phyloP scores from a whole-genome alignment of 1,284 basidiomycete species.

The Leccinum solheimii region DNA sequence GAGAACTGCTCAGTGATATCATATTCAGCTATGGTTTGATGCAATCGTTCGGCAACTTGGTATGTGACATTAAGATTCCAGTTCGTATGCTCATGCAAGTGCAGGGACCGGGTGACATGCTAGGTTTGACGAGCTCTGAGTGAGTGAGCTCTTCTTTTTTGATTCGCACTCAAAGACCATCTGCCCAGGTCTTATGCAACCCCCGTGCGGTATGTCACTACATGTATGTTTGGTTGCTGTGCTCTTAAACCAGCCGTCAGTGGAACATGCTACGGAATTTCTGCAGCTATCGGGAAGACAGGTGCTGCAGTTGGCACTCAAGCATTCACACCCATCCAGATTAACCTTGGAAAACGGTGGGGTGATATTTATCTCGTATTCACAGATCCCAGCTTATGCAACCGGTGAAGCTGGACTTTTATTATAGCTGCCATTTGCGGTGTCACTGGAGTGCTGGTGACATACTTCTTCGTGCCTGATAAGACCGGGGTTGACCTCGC shows the following conservation, averaged over 20 bases:
- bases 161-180: conserved; percentile 3
- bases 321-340: conserved; percentile 75
- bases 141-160: conserved; percentile 36
- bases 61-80: conserved; percentile 24
- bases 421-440: conserved; percentile 73
- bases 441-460: conserved; percentile 59
- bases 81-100: conserved; percentile 9
- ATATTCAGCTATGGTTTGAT: conserved; percentile 61
- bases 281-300: conserved; percentile 72
- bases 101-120: conserved; percentile 73
- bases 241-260: conserved; percentile 29
- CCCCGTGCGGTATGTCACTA: conserved; percentile 50
- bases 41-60: conserved; percentile 69
- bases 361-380: background rate
- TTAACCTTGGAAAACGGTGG: conserved; percentile 62
- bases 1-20: conserved; percentile 10
- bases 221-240: background rate
- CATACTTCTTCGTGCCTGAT: conserved; percentile 70
- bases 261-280: conserved; percentile 71
- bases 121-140: conserved; percentile 68
- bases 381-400: conserved; percentile 12
- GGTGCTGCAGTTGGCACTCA: conserved; percentile 79
- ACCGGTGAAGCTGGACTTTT: conserved; percentile 59
- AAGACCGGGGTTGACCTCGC: conserved; percentile 70
- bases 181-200: conserved; percentile 60